Evolutionary conservation across 306 rosid genomes (phyloP).

Genomic region (Trifolium pratense): DNA sequence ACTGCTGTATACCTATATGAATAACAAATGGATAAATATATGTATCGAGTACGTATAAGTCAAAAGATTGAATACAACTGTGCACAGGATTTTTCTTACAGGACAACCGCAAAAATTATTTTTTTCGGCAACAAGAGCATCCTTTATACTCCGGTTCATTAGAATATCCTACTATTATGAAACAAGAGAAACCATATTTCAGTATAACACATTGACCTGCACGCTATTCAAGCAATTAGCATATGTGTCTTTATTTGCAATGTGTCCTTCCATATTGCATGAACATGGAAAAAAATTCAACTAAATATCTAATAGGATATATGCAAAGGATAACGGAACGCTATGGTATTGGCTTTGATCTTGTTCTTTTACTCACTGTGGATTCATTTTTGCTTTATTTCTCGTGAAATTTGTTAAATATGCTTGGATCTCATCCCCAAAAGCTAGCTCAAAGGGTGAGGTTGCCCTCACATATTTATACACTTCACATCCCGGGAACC

Average conservation of each 20-base stretch:
- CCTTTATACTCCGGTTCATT: constrained; percentile 86
- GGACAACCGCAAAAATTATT: constrained; percentile 89
- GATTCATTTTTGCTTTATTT: no score
- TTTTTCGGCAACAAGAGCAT: constrained; percentile 91
- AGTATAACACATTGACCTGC: constrained; percentile 33
- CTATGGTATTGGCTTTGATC: no score
- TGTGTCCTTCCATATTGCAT: background rate
- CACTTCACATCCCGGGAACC: no score
- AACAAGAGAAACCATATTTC: constrained; percentile 42
- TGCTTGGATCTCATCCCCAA: no score
- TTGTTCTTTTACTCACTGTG: no score
- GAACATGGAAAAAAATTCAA: background rate
- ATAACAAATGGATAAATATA: constrained; percentile 35
- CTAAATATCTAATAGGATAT: constrained; percentile 25
- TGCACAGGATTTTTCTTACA: constrained; percentile 57
- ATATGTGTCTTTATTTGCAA: constrained; percentile 28
- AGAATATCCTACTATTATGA: constrained; percentile 73
- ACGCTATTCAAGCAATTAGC: constrained; percentile 37
- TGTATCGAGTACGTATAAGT: background rate
- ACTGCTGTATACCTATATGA: constrained; percentile 80
- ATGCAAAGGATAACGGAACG: constrained; percentile 7
- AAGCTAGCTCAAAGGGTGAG: no score
- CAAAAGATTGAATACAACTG: constrained; percentile 22
- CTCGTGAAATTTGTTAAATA: no score
- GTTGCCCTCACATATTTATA: no score